These are phyloP conservation scores for Chionographis japonica DNA, from an alignment of 106 monocot genomes.

Conservation along the genomic window DNA sequence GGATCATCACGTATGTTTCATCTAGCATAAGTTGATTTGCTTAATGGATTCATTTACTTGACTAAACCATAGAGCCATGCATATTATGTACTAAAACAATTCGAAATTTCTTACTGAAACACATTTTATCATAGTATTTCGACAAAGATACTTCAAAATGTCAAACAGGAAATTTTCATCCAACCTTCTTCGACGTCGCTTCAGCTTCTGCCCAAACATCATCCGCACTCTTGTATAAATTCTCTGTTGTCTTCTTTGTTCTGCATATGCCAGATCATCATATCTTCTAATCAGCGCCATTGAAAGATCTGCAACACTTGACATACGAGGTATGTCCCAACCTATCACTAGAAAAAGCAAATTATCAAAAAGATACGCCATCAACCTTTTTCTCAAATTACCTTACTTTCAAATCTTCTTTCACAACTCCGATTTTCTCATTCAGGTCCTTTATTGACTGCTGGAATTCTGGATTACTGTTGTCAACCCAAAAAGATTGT, in stretches of 20 bases:
- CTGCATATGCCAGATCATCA: slow-evolving; percentile 50
- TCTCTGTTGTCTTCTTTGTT: slow-evolving; percentile 82
- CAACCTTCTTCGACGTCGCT: slow-evolving; percentile 80
- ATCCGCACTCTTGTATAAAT: slow-evolving; percentile 73
- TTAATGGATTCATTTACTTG: too few relatives aligned
- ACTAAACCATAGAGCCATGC: too few relatives aligned
- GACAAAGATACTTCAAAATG: background rate
- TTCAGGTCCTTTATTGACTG: slow-evolving; percentile 84
- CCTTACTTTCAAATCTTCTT: slow-evolving; percentile 86
- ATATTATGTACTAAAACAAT: too few relatives aligned
- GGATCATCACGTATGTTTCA: too few relatives aligned
- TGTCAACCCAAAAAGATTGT: slow-evolving; percentile 5
- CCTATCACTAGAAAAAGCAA: slow-evolving; percentile 14
- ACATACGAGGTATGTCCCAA: slow-evolving; percentile 26
- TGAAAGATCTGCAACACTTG: slow-evolving; percentile 8
- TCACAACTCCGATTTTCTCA: slow-evolving; percentile 78
- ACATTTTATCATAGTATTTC: too few relatives aligned
- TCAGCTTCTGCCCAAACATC: slow-evolving; percentile 84
- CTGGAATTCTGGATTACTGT: slow-evolving; percentile 87
- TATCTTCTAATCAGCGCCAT: slow-evolving; percentile 22
- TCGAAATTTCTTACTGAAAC: too few relatives aligned
- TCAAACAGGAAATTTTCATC: slow-evolving; percentile 2
- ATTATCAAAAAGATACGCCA: background rate
- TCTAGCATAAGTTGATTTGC: too few relatives aligned
- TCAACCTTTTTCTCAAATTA: slow-evolving; percentile 21